phyloP scores from a whole-genome alignment of 768 basidiomycete genomes.

The Boletus sp. region DNA sequence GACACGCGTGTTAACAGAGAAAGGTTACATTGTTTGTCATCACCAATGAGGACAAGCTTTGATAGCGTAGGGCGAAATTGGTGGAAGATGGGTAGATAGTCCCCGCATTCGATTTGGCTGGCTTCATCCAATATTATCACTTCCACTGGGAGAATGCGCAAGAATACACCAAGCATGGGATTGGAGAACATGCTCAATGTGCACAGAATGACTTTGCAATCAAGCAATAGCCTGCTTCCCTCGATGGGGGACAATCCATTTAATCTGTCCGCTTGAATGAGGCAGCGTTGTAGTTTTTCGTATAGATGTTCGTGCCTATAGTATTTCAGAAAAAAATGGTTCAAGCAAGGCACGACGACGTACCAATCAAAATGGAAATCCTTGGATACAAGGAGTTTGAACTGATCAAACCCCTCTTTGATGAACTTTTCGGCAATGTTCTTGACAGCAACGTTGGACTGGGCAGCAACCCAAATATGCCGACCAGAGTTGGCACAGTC shows the following conservation, averaged over 20 bases:
- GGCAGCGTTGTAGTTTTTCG: slow-evolving; percentile 23
- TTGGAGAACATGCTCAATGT: slow-evolving; percentile 48
- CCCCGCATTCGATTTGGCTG: slow-evolving; percentile 42
- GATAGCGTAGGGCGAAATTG: slow-evolving; percentile 25
- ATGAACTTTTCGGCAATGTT: slow-evolving; percentile 48
- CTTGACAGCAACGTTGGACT: slow-evolving; percentile 42
- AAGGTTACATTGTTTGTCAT: slow-evolving; percentile 36
- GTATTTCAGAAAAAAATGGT: neutral
- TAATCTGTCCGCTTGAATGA: slow-evolving; percentile 41
- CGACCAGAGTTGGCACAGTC: slow-evolving; percentile 4
- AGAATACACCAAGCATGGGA: slow-evolving; percentile 7
- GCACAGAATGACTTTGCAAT: slow-evolving; percentile 41
- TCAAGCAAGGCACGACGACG: neutral
- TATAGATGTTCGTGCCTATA: too few species aligned
- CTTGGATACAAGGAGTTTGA: too few species aligned
- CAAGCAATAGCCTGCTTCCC: slow-evolving; percentile 27
- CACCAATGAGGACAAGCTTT: slow-evolving; percentile 41
- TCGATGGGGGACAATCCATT: slow-evolving; percentile 6
- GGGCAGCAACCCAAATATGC: slow-evolving; percentile 33
- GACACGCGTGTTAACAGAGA: neutral
- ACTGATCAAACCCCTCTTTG: too few species aligned
- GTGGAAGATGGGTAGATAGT: slow-evolving; percentile 38
- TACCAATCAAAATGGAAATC: too few species aligned
- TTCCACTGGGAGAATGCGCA: slow-evolving; percentile 34
- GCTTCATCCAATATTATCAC: neutral